Base-by-base conservation (phyloP, 768 basidiomycete genomes). In the Flagelloscypha sp. region DNA sequence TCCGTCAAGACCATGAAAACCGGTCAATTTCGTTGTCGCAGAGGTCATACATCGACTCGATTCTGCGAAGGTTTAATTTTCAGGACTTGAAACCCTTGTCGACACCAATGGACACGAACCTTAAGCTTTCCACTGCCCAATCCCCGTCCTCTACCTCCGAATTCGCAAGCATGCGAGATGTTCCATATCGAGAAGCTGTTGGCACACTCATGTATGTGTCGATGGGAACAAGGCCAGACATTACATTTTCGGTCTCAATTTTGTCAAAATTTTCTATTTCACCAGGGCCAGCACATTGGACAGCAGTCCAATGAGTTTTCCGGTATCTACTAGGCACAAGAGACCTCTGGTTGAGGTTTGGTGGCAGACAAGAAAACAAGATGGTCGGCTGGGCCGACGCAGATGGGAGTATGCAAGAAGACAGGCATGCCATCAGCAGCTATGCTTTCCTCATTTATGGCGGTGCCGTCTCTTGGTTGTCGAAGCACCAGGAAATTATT, bases 141-240 rank as follows among this genome's bases (percentile, higher is more conserved):
- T 60, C 37, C 9, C 58, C 48, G 0, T 19, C 27, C 1, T 49
- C 44, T 5, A 38, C 42, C 3, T 34, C 42, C 9, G 53, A 55
- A 1, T 34, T 42, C 7, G 44, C 48, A 0, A 29, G 25, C 0
- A 59, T 60, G 50, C 27, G 33, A 1, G 44, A 56, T 5, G 33
- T 53, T 12, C 56, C 45, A 1, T 62, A 58, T 24, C 35, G 46
- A 1, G 40, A 53, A 29, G 51, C 45, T 11, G 40, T 65, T 13
- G 54, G 63, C 0, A 45, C 50, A 1, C 47, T 65, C 3, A 58
- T 58, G 50, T 62, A 63, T 36, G 35, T 47, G 0, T 42, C 56
- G 0, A 41, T 60, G 15, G 47, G 47, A 15, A 63, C 60, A 1
- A 42, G 45, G 5, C 64, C 61, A 1, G 58, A 65, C 27, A 62